phyloP scores from a whole-genome alignment of 306 rosid species.

The Fragaria nilgerrensis region DNA sequence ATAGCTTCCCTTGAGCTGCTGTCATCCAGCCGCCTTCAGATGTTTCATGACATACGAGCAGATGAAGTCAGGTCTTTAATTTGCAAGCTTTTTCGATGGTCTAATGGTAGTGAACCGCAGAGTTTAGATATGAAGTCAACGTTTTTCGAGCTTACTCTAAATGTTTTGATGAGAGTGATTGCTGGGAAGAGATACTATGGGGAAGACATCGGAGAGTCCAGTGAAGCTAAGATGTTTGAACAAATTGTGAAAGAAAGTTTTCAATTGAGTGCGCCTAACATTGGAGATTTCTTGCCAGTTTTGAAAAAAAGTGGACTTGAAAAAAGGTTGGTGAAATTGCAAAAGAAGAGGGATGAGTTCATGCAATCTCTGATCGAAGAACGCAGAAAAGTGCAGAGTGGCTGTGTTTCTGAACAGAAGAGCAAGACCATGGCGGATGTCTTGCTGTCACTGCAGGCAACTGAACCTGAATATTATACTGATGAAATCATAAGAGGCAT shows the following conservation, averaged over 20 bases:
- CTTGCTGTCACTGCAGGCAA: slow-evolving; percentile 16
- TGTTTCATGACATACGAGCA: slow-evolving; percentile 18
- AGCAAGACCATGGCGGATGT: slow-evolving; percentile 23
- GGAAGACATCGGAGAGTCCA: slow-evolving; percentile 10
- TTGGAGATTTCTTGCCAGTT: slow-evolving; percentile 16
- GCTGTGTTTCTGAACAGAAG: too few species aligned
- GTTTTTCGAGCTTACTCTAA: slow-evolving; percentile 28
- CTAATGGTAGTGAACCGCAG: slow-evolving; percentile 8
- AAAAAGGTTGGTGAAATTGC: slow-evolving; percentile 19
- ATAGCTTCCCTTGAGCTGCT: slow-evolving; percentile 29
- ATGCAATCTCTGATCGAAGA: slow-evolving; percentile 25
- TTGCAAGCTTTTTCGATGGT: neutral
- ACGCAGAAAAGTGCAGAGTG: neutral
- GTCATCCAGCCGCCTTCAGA: slow-evolving; percentile 30
- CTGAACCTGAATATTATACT: slow-evolving; percentile 28
- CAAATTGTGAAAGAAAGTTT: slow-evolving; percentile 20
- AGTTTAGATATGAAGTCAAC: slow-evolving; percentile 12
- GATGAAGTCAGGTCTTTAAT: slow-evolving; percentile 33
- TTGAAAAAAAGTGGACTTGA: slow-evolving; percentile 12
- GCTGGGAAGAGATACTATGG: slow-evolving; percentile 43
- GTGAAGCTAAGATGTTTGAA: slow-evolving; percentile 23
- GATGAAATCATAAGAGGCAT: slow-evolving; percentile 33
- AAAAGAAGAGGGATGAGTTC: slow-evolving; percentile 18
- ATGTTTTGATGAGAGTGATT: slow-evolving; percentile 38
- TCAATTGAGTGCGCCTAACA: neutral